Evolutionary conservation across 306 rosid genomes (phyloP), one percentile per base, ranked within the genome.

Genomic region (Cicer bijugum): DNA sequence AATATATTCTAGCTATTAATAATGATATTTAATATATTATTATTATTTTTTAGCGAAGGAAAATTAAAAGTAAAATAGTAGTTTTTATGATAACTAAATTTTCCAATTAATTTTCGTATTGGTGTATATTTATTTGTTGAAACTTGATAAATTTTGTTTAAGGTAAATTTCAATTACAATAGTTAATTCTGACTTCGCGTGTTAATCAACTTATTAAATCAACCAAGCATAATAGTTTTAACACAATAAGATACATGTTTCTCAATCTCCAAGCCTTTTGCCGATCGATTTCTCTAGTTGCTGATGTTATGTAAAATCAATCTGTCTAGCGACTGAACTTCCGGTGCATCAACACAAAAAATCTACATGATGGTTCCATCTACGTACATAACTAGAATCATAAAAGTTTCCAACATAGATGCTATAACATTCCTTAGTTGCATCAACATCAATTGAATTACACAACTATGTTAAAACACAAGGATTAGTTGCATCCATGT

Each of bases 331-430:
- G 51, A 75, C 58, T 63, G 58, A 61, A 33, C 62, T 46, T 58
- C 61, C 55, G 57, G 75, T 43, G 20, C 67, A 69, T 42, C 15
- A 43, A 57, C 45, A 79, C 56, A 63, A 53, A 17, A n/a, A 45
- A 74, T 47, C 28, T 6, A 62, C 67, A 42, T 28, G 52, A 10
- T 20, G 23, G 38, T 51, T 67, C 43, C 14, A 66, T 20, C 42
- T 12, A 52, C n/a, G n/a, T n/a, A n/a, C 43, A 72, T 50, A 50
- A 48, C 46, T 28, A 82, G 38, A 23, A 23, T 53, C 85, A 50
- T 40, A 47, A 28, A 55, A 5, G 46, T 20, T 63, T 71, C 45
- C 1, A 0, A 23, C 3, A 9, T 20, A 12, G 42, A 65, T 47
- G 70, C 51, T 38, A n/a, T 37, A 52, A 50, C 56, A 60, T 75